phyloP scores from a whole-genome alignment of 75 land plant species.

The Ceratopteris richardii region DNA sequence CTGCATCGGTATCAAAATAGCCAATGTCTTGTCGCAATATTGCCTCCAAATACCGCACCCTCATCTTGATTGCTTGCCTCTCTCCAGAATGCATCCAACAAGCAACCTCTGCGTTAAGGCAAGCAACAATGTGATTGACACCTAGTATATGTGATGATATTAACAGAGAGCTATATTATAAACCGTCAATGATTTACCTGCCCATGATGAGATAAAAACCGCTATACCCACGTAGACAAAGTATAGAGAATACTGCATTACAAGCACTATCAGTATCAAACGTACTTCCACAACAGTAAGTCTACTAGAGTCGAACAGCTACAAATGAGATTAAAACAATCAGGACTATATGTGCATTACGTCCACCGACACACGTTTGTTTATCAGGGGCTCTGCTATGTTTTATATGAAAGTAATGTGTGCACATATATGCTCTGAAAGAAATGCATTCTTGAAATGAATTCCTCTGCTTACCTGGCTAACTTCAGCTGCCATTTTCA shows the following conservation, averaged over 20 bases:
- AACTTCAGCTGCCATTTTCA: slow-evolving; percentile 6
- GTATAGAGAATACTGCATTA: slow-evolving; percentile 80
- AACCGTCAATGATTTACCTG: slow-evolving; percentile 70
- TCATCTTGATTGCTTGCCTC: slow-evolving; percentile 62
- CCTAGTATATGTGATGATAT: too few relatives aligned
- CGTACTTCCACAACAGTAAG: too few relatives aligned
- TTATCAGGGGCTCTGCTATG: too few relatives aligned
- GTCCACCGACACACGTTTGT: too few relatives aligned
- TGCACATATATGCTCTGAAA: too few relatives aligned
- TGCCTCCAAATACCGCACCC: slow-evolving; percentile 72
- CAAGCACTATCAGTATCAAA: slow-evolving; percentile 8
- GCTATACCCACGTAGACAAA: slow-evolving; percentile 86
- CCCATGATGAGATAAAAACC: slow-evolving; percentile 74
- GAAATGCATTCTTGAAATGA: too few relatives aligned
- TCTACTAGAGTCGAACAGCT: too few relatives aligned
- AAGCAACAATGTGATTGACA: too few relatives aligned
- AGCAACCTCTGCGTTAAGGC: slow-evolving; percentile 53
- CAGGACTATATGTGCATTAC: too few relatives aligned
- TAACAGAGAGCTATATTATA: too few relatives aligned
- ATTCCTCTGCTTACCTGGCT: slow-evolving; percentile 16
- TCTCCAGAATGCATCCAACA: slow-evolving; percentile 99
- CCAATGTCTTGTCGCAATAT: slow-evolving; percentile 84
- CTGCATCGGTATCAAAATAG: slow-evolving; percentile 82
- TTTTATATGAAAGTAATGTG: too few relatives aligned
- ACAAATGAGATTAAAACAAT: too few relatives aligned